These are phyloP conservation scores for Phytophthora aleatoria DNA, from an alignment of 352 stramenopile genomes.

Conservation along the genomic window DNA sequence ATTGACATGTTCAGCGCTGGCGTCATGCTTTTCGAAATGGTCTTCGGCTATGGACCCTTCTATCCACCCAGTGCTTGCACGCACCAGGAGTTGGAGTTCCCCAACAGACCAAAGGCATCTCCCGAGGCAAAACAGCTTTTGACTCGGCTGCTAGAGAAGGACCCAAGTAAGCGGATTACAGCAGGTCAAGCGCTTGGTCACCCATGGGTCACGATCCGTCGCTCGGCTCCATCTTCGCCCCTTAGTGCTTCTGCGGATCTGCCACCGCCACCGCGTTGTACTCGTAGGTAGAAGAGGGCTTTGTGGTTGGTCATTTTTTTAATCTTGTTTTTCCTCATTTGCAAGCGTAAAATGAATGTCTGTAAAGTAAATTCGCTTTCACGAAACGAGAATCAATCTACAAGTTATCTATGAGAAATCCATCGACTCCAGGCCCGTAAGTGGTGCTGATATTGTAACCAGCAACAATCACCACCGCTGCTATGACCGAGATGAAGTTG, in stretches of 20 bases:
- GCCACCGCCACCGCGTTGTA: slow-evolving; percentile 15
- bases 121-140: slow-evolving; percentile 73
- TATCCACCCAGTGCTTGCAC: slow-evolving; percentile 74
- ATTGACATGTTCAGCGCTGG: slow-evolving; percentile 83
- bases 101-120: slow-evolving; percentile 40
- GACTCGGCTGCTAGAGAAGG: slow-evolving; percentile 60
- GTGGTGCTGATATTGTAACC: slow-evolving; percentile 41
- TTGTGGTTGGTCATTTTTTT: slow-evolving; percentile 1
- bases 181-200: slow-evolving; percentile 82
- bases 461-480: slow-evolving; percentile 25
- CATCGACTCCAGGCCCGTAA: slow-evolving; percentile 55
- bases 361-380: slow-evolving; percentile 12
- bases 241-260: slow-evolving; percentile 4
- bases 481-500: slow-evolving; percentile 32
- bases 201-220: slow-evolving; percentile 73
- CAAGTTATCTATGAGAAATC: slow-evolving; percentile 45
- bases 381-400: slow-evolving; percentile 5
- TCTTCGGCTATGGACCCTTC: slow-evolving; percentile 74
- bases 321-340: not conserved
- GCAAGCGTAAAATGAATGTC: slow-evolving; percentile 12
- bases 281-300: slow-evolving; percentile 19
- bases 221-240: slow-evolving; percentile 46
- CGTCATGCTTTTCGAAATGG: slow-evolving; percentile 78
- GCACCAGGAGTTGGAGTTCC: slow-evolving; percentile 65
- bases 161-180: slow-evolving; percentile 76